phyloP scores from a whole-genome alignment of 306 rosid species.

The Corylus heterophylla region DNA sequence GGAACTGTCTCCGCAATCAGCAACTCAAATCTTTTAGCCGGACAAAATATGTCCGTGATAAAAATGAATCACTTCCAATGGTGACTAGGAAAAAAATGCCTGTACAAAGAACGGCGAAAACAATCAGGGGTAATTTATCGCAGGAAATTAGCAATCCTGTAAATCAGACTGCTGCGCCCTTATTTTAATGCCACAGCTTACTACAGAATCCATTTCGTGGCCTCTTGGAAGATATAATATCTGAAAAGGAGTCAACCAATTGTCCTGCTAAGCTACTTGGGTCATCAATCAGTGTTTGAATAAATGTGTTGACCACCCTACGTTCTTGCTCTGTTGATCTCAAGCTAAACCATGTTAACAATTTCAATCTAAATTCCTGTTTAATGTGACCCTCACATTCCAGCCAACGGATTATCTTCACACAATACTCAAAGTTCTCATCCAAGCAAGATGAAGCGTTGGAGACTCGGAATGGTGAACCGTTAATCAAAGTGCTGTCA shows the following conservation, averaged over 20 bases:
- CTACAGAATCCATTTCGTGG: conserved; percentile 68
- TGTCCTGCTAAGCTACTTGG: conserved; percentile 99
- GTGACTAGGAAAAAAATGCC: conserved; percentile 76
- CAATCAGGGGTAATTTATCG: conserved; percentile 52
- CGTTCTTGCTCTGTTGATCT: conserved; percentile 98
- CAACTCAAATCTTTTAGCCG: conserved; percentile 54
- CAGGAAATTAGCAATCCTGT: conserved; percentile 41
- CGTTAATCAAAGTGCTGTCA: conserved; percentile 94
- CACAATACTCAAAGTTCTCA: conserved; percentile 94
- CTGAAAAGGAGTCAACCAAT: conserved; percentile 91
- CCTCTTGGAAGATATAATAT: conserved; percentile 87
- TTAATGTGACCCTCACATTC: conserved; percentile 95
- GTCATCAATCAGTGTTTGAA: conserved; percentile 94
- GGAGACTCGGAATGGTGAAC: conserved; percentile 62
- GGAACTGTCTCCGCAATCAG: conserved; percentile 60
- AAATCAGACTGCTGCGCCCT: conserved; percentile 38
- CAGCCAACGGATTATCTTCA: conserved; percentile 95
- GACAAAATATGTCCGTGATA: conserved; percentile 51
- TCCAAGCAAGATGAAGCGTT: conserved; percentile 76
- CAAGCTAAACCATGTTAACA: conserved; percentile 99
- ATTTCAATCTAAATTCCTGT: conserved; percentile 86
- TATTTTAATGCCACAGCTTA: conserved; percentile 60
- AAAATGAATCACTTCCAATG: conserved; percentile 55
- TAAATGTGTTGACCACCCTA: conserved; percentile 95
- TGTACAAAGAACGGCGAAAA: conserved; percentile 64